Evolutionary conservation across 257 asterid genomes (phyloP).

Genomic region (Lithospermum erythrorhizon): DNA sequence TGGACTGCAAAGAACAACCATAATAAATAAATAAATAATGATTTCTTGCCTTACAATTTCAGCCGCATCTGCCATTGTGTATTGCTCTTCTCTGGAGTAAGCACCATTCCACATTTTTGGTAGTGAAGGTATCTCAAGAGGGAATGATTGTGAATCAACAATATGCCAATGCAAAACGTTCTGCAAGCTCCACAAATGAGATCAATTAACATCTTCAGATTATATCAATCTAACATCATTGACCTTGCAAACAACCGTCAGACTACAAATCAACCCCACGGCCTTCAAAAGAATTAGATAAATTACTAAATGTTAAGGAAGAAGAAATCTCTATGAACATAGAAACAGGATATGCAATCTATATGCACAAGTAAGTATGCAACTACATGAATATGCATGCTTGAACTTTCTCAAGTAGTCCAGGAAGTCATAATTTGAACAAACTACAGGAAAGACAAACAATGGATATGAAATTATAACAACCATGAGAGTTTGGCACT

Average conservation of each 20-base stretch:
- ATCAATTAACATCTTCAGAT: not conserved
- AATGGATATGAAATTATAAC: no score
- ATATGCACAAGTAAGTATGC: no score
- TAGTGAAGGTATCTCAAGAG: conserved; percentile 78
- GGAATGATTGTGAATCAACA: conserved; percentile 89
- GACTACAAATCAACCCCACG: not conserved
- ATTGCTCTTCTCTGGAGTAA: conserved; percentile 54
- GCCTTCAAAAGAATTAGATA: not conserved
- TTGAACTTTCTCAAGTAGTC: no score
- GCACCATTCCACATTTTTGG: conserved; percentile 90
- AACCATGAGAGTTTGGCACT: not conserved
- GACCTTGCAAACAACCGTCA: not conserved
- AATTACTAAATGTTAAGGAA: no score
- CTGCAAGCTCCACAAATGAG: conserved; percentile 23
- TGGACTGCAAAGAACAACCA: not conserved
- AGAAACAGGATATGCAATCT: no score
- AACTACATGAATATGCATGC: no score
- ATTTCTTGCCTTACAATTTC: conserved; percentile 71
- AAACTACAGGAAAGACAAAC: no score
- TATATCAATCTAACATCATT: not conserved
- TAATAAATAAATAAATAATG: not conserved
- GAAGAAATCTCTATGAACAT: no score
- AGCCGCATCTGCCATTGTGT: conserved; percentile 61
- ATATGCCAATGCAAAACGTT: conserved; percentile 99
- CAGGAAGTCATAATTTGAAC: no score